Evolutionary conservation across 768 basidiomycete species (phyloP), one percentile per base, ranked within the genome.

Genomic region (Mrakia frigida): DNA sequence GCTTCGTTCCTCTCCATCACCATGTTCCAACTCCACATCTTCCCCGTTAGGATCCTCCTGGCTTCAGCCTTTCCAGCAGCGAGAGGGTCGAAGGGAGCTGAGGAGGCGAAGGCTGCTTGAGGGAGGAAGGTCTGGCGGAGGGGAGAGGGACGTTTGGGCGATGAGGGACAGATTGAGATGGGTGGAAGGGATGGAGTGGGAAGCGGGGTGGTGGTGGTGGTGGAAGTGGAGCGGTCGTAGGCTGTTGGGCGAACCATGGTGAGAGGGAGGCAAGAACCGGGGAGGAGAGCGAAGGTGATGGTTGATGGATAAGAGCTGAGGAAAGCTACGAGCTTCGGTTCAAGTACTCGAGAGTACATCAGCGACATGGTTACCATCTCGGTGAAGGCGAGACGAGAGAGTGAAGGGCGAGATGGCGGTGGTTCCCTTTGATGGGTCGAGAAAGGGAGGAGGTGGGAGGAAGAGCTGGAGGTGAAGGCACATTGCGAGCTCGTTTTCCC

Each of bases 101-200:
- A 14, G 70, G 70, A 16, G 31, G 10, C 50, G 56, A 56, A 33
- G 13, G 70, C 70, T 43, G 70, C 70, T 46, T 28, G 33, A 21
- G 71, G 71, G 31, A 59, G 33, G n/a, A 59, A 60, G 33, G 35
- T 60, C 56, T 73, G 71, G 1, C 71, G 71, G 25, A 73, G 71
- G 7, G 71, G 71, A n/a, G 52, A 56, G 16, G 71, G 71, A 6
- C 37, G 35, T 10, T 10, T n/a, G 23, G 25, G 56, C 56, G 25
- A 56, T 25, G 56, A 56, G 25, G 23, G n/a, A 28, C 56, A 25
- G 56, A 10, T 5, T 25, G 6, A 6, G 52, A 16, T 28, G 70
- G 37, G n/a, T 52, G 69, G 11, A 52, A 31, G 46, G 21, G 70
- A 50, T 9, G 41, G 23, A 23, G 43, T 33, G 25, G 50, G 23